Evolutionary conservation across 2,329 filamentous ascomycete species (phyloP).

Genomic region (Diaporthe citrichinensis): DNA sequence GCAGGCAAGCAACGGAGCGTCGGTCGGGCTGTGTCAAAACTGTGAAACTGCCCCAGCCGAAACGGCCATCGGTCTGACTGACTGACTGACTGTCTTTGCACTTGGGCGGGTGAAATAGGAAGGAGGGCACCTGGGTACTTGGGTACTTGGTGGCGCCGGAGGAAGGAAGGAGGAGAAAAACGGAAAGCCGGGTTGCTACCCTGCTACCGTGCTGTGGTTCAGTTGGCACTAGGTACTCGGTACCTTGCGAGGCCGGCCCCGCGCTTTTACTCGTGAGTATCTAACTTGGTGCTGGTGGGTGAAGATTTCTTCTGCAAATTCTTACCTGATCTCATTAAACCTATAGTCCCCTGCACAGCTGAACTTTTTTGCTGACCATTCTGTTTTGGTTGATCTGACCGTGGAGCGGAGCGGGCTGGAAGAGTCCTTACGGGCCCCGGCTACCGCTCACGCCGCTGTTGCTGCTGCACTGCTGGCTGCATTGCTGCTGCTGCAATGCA

Average conservation of each 20-base stretch:
- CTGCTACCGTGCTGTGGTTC: neutral
- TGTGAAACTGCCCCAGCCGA: constrained; percentile 31
- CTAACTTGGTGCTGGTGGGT: neutral
- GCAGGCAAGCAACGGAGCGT: constrained; percentile 6
- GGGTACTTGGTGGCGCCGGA: neutral
- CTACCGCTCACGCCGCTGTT: neutral
- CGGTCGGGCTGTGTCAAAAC: constrained; percentile 7
- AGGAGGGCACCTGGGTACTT: neutral
- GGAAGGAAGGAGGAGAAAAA: neutral
- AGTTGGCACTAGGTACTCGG: neutral
- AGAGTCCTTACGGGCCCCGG: neutral
- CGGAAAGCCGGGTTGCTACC: neutral
- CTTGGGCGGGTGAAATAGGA: constrained; percentile 23
- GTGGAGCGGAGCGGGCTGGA: constrained; percentile 20
- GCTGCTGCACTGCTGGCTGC: neutral
- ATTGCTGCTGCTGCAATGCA: neutral
- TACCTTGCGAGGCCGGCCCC: neutral
- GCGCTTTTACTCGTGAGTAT: neutral
- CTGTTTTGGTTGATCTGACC: constrained; percentile 29
- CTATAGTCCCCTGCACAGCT: constrained; percentile 15
- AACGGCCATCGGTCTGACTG: constrained; percentile 31
- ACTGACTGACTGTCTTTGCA: too few relatives aligned
- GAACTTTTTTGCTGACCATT: constrained; percentile 25
- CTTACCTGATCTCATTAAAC: constrained; percentile 26
- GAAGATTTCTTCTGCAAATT: constrained; percentile 16